phyloP scores from a whole-genome alignment of 805 yeast species.

The Lipomyces sp. region DNA sequence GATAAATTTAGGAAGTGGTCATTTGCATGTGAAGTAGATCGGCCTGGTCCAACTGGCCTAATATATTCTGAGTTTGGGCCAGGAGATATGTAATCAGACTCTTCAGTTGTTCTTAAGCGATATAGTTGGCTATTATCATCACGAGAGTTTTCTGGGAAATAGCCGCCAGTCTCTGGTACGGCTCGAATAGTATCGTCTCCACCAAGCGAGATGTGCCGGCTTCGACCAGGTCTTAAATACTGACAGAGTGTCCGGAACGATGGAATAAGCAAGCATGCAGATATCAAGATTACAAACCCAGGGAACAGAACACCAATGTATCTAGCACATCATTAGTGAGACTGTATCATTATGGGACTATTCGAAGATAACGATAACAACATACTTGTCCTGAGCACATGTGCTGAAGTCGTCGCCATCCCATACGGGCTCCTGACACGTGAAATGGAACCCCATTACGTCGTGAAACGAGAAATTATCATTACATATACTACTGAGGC shows the following conservation, averaged over 20 bases:
- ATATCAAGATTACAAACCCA: background rate
- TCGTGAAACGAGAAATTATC: background rate
- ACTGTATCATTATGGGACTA: background rate
- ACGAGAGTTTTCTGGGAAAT: conserved; percentile 11
- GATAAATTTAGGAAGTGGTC: background rate
- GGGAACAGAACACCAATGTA: background rate
- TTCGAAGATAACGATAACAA: conserved; percentile 33
- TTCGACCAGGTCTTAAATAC: background rate
- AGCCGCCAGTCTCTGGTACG: background rate
- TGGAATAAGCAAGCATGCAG: conserved; percentile 1
- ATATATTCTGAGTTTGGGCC: background rate
- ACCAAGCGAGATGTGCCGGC: conserved; percentile 2
- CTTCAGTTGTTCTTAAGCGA: conserved; percentile 24
- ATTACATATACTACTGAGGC: background rate
- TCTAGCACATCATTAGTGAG: background rate
- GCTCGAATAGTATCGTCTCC: conserved; percentile 11
- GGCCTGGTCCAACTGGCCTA: background rate
- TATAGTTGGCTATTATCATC: conserved; percentile 7
- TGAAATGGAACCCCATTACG: conserved; percentile 6
- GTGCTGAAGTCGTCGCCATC: conserved; percentile 63
- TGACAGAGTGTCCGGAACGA: background rate
- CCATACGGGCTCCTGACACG: conserved; percentile 50
- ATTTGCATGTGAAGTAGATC: background rate
- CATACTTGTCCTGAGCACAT: conserved; percentile 53
- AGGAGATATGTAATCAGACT: background rate